phyloP scores from a whole-genome alignment of 805 yeast genomes.

The Saturnispora besseyi region DNA sequence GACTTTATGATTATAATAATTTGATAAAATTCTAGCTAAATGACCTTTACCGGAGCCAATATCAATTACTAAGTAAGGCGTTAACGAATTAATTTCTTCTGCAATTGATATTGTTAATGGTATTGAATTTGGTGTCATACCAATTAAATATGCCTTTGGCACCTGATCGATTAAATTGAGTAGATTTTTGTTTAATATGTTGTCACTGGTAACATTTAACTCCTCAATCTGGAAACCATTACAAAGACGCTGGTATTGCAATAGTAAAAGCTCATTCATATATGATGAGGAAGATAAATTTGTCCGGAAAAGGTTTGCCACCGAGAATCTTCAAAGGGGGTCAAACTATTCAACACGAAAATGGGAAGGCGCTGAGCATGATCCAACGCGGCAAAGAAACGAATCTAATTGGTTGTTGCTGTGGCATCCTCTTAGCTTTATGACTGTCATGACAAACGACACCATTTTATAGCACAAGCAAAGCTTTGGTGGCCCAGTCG shows the following conservation, averaged over 20 bases:
- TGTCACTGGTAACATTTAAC: background rate
- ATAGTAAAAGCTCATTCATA: background rate
- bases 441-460: no score
- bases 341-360: background rate
- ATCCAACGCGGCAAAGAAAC: background rate
- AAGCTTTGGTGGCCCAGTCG: conserved; percentile 30
- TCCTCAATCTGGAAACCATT: background rate
- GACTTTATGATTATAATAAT: conserved; percentile 11
- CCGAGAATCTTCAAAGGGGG: background rate
- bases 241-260: background rate
- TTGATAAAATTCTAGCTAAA: conserved; percentile 19
- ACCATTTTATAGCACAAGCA: background rate
- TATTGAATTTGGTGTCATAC: conserved; percentile 1
- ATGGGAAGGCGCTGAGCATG: background rate
- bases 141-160: conserved; percentile 8
- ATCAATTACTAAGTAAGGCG: conserved; percentile 14
- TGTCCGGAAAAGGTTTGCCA: background rate
- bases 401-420: background rate
- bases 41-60: conserved; percentile 28
- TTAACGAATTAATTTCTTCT: background rate
- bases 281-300: background rate
- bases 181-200: background rate
- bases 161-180: background rate
- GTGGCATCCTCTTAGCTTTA: background rate
- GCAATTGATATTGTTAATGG: background rate